phyloP scores from a whole-genome alignment of 352 stramenopile genomes.

The Globisporangium echinulatum region DNA sequence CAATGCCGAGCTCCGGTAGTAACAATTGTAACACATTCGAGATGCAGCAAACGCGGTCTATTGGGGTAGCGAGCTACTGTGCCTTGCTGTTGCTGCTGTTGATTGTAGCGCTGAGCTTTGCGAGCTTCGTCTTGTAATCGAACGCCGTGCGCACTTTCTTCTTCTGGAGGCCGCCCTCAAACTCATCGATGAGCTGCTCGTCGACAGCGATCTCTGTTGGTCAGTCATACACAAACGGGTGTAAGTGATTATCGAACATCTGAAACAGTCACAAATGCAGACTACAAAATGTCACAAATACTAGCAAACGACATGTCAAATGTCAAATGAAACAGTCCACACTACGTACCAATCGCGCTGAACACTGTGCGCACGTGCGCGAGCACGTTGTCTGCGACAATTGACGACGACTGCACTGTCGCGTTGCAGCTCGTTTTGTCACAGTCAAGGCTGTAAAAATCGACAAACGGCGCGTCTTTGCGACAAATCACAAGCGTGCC shows the following conservation, averaged over 20 bases:
- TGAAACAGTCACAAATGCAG: constrained; percentile 3
- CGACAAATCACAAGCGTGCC: constrained; percentile 48
- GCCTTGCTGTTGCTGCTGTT: background rate
- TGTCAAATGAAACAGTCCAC: too few species aligned
- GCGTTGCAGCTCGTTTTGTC: constrained; percentile 4
- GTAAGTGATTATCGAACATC: too few species aligned
- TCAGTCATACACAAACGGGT: too few species aligned
- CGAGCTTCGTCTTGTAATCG: constrained; percentile 35
- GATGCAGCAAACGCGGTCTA: too few species aligned
- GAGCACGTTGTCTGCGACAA: constrained; percentile 22
- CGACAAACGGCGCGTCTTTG: constrained; percentile 54
- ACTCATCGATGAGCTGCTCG: constrained; percentile 41
- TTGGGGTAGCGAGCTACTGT: background rate
- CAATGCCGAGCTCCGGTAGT: constrained; percentile 24
- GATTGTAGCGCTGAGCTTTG: constrained; percentile 2
- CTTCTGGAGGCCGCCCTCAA: constrained; percentile 72
- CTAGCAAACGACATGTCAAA: too few species aligned
- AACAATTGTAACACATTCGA: too few species aligned
- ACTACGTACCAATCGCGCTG: constrained; percentile 40
- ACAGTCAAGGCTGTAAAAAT: constrained; percentile 39
- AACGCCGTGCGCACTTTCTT: constrained; percentile 61
- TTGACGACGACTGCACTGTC: background rate
- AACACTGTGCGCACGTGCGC: constrained; percentile 38
- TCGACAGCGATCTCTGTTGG: constrained; percentile 35
- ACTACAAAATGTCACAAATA: background rate